Conservation (phyloP, 2,329 filamentous ascomycete genomes). For the Celoporthe dispersa region DNA sequence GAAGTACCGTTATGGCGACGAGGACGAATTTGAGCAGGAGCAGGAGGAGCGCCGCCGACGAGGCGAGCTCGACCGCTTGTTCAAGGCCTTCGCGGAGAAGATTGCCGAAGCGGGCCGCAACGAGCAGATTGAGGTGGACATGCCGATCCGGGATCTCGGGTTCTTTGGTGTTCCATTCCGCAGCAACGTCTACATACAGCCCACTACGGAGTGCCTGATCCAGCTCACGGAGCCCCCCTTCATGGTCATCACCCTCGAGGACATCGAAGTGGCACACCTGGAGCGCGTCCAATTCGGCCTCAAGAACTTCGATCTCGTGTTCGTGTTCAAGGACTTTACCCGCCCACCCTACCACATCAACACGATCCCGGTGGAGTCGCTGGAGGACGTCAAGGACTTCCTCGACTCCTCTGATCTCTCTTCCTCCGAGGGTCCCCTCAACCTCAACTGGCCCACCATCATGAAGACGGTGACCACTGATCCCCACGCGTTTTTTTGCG, state of each 20-base stretch:
- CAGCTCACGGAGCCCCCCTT: constrained; percentile 97
- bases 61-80: constrained; percentile 91
- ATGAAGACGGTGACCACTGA: constrained; percentile 98
- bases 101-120: constrained; percentile 93
- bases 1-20: constrained; percentile 96
- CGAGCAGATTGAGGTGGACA: constrained; percentile 90
- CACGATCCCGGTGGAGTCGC: constrained; percentile 92
- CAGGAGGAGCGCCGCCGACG: constrained; percentile 93
- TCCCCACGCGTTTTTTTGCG: constrained; percentile 92
- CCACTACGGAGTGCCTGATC: constrained; percentile 94
- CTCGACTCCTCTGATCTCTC: constrained; percentile 94
- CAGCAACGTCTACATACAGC: constrained; percentile 93
- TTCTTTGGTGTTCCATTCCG: constrained; percentile 97
- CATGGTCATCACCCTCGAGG: constrained; percentile 90
- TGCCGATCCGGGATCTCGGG: constrained; percentile 93
- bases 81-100: constrained; percentile 96
- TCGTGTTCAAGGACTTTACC: constrained; percentile 97
- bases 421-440: constrained; percentile 91
- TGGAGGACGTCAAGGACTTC: constrained; percentile 97
- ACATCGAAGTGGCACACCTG: constrained; percentile 94
- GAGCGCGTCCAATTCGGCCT: constrained; percentile 96
- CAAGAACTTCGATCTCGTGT: constrained; percentile 98
- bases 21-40: constrained; percentile 98
- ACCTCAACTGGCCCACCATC: constrained; percentile 98
- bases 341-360: constrained; percentile 93